Conservation (phyloP, 2,329 filamentous ascomycete genomes). For the Geoglossum cookeanum region DNA sequence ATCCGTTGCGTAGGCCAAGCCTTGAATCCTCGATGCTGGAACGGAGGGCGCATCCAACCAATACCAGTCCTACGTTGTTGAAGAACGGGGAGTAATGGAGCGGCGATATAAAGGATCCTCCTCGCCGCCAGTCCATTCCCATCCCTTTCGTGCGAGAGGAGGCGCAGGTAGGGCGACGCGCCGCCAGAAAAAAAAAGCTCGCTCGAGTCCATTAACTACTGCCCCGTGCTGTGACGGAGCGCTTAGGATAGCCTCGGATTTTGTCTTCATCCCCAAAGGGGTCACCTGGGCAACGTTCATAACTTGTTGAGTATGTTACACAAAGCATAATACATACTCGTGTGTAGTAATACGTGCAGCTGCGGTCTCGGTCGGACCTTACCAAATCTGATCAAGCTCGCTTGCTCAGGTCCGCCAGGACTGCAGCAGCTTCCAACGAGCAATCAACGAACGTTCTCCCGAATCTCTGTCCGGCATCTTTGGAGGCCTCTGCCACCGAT, state of each 20-base stretch:
- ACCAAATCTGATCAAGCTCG: not conserved
- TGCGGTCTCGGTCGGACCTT: slow-evolving; percentile 1
- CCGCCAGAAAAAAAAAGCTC: no score
- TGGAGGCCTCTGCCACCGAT: not conserved
- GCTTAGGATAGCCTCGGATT: not conserved
- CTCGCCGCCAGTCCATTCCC: no score
- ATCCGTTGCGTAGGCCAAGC: not conserved
- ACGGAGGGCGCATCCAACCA: not conserved
- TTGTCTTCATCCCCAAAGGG: not conserved
- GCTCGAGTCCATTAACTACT: no score
- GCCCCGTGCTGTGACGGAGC: not conserved
- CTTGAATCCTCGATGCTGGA: not conserved
- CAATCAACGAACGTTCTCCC: not conserved
- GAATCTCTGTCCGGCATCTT: not conserved
- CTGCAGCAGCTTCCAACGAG: slow-evolving; percentile 1
- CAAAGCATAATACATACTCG: no score
- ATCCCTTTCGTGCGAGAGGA: no score
- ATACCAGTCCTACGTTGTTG: not conserved
- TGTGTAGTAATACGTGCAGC: not conserved
- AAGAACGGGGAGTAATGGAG: no score
- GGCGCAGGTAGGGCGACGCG: no score
- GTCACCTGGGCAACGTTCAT: not conserved
- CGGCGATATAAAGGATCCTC: no score
- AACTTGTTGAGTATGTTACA: no score
- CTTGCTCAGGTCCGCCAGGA: not conserved